phyloP scores from a whole-genome alignment of 2,329 filamentous ascomycete species.

The Achaetomium macrosporum region DNA sequence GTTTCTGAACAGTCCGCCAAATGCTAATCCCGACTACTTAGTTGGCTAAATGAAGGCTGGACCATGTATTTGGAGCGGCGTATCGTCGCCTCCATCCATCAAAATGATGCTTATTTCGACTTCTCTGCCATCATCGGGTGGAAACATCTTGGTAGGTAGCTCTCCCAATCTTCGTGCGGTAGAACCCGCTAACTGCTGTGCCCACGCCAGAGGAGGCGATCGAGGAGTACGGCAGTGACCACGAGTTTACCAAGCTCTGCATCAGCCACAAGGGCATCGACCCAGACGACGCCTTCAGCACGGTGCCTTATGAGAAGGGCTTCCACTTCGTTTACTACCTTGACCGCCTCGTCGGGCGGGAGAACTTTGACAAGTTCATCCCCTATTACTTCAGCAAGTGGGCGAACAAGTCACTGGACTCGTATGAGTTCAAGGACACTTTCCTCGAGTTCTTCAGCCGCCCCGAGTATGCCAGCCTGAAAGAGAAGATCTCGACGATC shows the following conservation, averaged over 20 bases:
- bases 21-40: constrained; percentile 24
- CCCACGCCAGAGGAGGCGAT: constrained; percentile 63
- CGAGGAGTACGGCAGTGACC: constrained; percentile 69
- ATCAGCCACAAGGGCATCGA: constrained; percentile 84
- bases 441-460: constrained; percentile 76
- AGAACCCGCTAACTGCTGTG: background rate
- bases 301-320: constrained; percentile 91
- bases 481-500: constrained; percentile 62
- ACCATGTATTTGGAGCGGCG: constrained; percentile 90
- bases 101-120: constrained; percentile 77
- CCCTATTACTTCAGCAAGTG: constrained; percentile 88
- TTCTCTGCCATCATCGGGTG: constrained; percentile 96
- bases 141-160: constrained; percentile 64
- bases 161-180: too few species aligned
- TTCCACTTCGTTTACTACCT: constrained; percentile 92
- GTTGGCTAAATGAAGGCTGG: constrained; percentile 76
- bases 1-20: background rate
- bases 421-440: constrained; percentile 87
- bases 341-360: constrained; percentile 74
- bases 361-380: constrained; percentile 93
- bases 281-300: constrained; percentile 92
- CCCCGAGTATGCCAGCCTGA: constrained; percentile 55
- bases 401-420: constrained; percentile 81
- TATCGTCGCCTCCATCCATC: constrained; percentile 70
- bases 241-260: constrained; percentile 89